Percentiles rank a stretch among this genome's conserved stretches.
phyloP scores from a whole-genome alignment of 495 filamentous ascomycete species.

The Aspergillus conjunctus region DNA sequence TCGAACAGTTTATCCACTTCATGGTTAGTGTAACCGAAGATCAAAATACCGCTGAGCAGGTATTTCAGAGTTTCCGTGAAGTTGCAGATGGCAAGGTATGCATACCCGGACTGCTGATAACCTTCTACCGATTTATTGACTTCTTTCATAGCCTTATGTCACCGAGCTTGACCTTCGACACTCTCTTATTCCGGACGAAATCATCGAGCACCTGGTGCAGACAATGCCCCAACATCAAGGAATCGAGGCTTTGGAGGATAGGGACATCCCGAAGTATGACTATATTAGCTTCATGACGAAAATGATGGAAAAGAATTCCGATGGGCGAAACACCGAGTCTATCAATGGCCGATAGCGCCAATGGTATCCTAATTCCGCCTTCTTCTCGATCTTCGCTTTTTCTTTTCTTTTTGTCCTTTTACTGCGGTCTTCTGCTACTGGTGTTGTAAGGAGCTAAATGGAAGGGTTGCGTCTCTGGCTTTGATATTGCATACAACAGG shows the following conservation, averaged over 20 bases:
- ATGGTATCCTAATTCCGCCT: neutral
- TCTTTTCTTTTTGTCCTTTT: conserved; percentile 26
- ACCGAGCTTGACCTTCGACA: conserved; percentile 96
- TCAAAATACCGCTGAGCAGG: conserved; percentile 96
- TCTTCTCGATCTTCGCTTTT: conserved; percentile 24
- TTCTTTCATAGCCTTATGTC: conserved; percentile 71
- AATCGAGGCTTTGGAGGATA: conserved; percentile 76
- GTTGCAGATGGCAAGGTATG: conserved; percentile 92
- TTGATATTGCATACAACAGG: conserved; percentile 37
- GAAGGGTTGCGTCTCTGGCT: conserved; percentile 24
- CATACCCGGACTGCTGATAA: neutral
- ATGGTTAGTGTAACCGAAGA: conserved; percentile 99
- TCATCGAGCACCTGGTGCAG: conserved; percentile 87
- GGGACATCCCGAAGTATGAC: conserved; percentile 78
- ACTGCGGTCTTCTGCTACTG: conserved; percentile 26
- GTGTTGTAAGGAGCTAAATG: conserved; percentile 32
- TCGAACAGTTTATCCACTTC: conserved; percentile 98
- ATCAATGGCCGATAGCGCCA: conserved; percentile 27
- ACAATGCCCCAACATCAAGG: conserved; percentile 82
- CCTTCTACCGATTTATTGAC: conserved; percentile 19
- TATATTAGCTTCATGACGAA: conserved; percentile 93
- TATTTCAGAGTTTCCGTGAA: conserved; percentile 94
- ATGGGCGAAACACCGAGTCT: conserved; percentile 13
- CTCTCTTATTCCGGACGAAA: conserved; percentile 89
- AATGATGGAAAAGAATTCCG: conserved; percentile 50